phyloP scores from a whole-genome alignment of 371 early-diverging fungal genomes.

The Mortierella sp. region DNA sequence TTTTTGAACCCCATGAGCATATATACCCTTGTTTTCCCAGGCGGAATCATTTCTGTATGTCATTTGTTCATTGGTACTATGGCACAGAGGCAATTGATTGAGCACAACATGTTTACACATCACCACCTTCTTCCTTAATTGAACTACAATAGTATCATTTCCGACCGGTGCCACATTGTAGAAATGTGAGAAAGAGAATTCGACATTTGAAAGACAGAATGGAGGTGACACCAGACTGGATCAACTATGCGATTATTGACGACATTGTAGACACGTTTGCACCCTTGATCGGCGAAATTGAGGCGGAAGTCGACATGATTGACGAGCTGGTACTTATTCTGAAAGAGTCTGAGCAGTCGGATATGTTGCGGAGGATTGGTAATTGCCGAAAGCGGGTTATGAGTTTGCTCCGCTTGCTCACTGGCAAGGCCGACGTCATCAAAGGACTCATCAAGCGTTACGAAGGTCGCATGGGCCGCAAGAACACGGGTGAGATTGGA shows the following conservation, averaged over 20 bases:
- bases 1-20: constrained; percentile 88
- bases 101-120: not conserved
- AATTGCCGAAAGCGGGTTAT: constrained; percentile 87
- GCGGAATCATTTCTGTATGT: constrained; percentile 73
- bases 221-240: constrained; percentile 86
- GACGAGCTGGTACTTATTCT: constrained; percentile 91
- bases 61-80: not conserved
- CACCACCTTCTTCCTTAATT: not conserved
- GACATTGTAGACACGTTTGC: constrained; percentile 90
- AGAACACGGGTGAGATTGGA: constrained; percentile 64
- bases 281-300: constrained; percentile 83
- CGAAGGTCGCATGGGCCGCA: constrained; percentile 65
- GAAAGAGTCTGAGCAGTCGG: constrained; percentile 82
- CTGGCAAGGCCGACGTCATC: constrained; percentile 88
- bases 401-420: constrained; percentile 81
- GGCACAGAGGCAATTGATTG: not conserved
- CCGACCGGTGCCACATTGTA: constrained; percentile 71
- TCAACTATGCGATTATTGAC: constrained; percentile 91
- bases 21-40: constrained; percentile 85
- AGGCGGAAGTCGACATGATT: constrained; percentile 91
- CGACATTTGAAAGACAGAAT: constrained; percentile 75
- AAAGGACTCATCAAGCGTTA: constrained; percentile 77
- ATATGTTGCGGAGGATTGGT: constrained; percentile 92
- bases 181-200: constrained; percentile 74
- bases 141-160: constrained; percentile 69